Conservation (phyloP, 1,284 basidiomycete genomes). For the Ganoderma lucidum region DNA sequence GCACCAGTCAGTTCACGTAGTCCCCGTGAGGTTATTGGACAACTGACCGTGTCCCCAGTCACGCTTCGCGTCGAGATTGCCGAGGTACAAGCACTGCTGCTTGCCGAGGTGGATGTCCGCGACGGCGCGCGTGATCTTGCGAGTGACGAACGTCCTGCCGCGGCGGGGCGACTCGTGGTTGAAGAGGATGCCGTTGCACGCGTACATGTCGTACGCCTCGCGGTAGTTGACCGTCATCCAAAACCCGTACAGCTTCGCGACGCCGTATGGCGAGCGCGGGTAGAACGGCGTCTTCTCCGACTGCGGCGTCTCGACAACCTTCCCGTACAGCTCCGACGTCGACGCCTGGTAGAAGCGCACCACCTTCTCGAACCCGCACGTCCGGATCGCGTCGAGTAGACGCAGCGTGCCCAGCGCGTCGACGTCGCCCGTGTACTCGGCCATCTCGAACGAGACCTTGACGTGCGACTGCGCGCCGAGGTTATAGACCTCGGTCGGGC, state of each 20-base stretch:
- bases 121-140: conserved; percentile 90
- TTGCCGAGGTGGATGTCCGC: conserved; percentile 90
- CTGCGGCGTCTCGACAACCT: conserved; percentile 91
- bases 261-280: conserved; percentile 91
- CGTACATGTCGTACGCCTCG: conserved; percentile 92
- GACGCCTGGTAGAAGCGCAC: conserved; percentile 94
- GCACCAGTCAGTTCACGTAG: not conserved
- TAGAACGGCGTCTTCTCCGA: conserved; percentile 94
- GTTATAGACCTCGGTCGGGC: conserved; percentile 94
- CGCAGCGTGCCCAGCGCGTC: conserved; percentile 92
- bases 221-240: conserved; percentile 94
- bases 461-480: conserved; percentile 96
- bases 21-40: not conserved
- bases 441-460: conserved; percentile 97
- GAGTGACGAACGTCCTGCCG: conserved; percentile 92
- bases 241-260: conserved; percentile 88
- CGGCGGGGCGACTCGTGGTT: conserved; percentile 94
- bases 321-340: conserved; percentile 93
- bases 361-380: conserved; percentile 88
- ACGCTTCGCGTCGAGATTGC: conserved; percentile 90
- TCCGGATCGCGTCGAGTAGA: conserved; percentile 91
- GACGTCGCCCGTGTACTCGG: conserved; percentile 94
- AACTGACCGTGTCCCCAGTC: conserved; percentile 91
- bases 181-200: conserved; percentile 91
- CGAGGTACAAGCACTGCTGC: conserved; percentile 87